Evolutionary conservation across 2,329 filamentous ascomycete genomes (phyloP).

Genomic region (Colletotrichum phormii): DNA sequence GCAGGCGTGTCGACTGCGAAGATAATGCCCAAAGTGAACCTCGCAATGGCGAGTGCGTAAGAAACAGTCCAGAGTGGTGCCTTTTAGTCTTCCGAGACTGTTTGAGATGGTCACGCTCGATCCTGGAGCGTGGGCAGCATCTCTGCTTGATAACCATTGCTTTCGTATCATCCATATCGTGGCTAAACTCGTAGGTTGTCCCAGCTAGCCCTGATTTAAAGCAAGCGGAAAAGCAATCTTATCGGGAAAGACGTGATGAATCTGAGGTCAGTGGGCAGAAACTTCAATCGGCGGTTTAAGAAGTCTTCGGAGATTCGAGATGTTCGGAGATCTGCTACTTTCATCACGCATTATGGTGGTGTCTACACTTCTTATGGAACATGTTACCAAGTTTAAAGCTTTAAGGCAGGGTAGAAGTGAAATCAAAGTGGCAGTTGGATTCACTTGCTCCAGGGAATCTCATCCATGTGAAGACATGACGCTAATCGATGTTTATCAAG

Average conservation of each 20-base stretch:
- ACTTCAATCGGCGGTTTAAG: background rate
- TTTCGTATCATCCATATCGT: too few relatives aligned
- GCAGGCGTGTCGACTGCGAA: background rate
- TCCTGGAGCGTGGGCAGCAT: background rate
- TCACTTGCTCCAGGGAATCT: too few relatives aligned
- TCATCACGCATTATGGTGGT: background rate
- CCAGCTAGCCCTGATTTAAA: background rate
- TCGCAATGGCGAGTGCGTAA: background rate
- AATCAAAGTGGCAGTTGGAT: background rate
- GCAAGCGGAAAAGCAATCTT: background rate
- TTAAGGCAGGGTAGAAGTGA: background rate
- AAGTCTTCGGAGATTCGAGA: background rate
- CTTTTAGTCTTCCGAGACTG: background rate
- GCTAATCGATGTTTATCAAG: too few relatives aligned
- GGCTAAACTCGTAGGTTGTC: too few relatives aligned
- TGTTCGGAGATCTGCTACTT: background rate
- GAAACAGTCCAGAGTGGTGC: background rate
- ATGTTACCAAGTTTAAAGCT: background rate
- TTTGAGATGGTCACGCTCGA: background rate
- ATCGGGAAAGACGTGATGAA: background rate
- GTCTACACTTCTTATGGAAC: too few relatives aligned
- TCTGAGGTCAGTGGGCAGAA: background rate
- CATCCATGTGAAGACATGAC: too few relatives aligned
- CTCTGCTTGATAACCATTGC: background rate
- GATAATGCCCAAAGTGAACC: background rate